phyloP scores from a whole-genome alignment of 371 early-diverging fungal genomes.

The Mortierella polycephala region DNA sequence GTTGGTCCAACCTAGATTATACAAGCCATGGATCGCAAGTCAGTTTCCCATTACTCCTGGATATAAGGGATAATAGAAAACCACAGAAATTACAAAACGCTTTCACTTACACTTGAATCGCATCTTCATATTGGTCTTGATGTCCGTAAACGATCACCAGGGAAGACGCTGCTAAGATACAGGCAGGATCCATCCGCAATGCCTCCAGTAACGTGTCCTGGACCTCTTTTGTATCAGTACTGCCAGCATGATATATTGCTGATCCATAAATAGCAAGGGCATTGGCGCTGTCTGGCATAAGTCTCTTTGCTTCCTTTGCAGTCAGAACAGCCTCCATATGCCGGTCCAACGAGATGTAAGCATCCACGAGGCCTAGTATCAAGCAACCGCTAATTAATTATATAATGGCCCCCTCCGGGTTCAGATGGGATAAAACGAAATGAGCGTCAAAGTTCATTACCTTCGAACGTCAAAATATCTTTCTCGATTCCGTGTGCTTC shows the following conservation, averaged over 20 bases:
- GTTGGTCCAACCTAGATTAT: constrained; percentile 27
- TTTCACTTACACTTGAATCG: constrained; percentile 28
- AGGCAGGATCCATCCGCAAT: constrained; percentile 30
- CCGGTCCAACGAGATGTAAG: constrained; percentile 27
- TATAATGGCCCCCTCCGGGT: no score
- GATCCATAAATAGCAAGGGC: constrained; percentile 32
- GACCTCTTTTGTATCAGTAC: constrained; percentile 8
- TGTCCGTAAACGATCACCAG: constrained; percentile 19
- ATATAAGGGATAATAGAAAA: background rate
- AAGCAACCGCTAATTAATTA: background rate
- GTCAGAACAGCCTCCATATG: constrained; percentile 17
- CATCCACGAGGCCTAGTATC: constrained; percentile 21
- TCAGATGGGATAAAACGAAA: no score
- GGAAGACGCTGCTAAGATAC: constrained; percentile 19
- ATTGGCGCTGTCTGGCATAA: constrained; percentile 31
- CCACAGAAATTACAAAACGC: background rate
- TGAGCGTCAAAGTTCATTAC: background rate
- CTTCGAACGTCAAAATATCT: constrained; percentile 28
- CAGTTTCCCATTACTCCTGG: background rate
- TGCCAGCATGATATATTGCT: constrained; percentile 24
- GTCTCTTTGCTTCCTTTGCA: constrained; percentile 18
- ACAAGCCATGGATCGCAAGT: background rate
- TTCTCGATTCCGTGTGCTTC: constrained; percentile 23
- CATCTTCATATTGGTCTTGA: constrained; percentile 21
- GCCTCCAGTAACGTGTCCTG: constrained; percentile 17